Evolutionary conservation across 2,329 filamentous ascomycete species (phyloP).

Genomic region (Aspergillus sp.): DNA sequence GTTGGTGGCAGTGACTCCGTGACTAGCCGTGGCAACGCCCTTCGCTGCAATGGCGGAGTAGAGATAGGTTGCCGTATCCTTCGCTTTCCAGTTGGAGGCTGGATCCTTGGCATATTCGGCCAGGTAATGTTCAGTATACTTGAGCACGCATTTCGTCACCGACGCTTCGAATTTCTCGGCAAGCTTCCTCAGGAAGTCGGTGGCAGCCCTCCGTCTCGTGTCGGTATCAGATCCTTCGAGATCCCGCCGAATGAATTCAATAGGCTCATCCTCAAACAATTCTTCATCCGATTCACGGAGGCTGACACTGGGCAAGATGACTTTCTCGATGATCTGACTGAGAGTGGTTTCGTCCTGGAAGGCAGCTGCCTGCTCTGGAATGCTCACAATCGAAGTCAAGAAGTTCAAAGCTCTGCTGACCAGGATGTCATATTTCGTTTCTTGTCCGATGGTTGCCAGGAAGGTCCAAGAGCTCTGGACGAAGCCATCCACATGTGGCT

Average conservation of each 20-base stretch:
- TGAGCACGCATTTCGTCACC: slow-evolving; percentile 82
- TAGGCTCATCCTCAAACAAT: slow-evolving; percentile 96
- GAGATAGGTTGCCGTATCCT: slow-evolving; percentile 96
- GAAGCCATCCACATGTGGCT: slow-evolving; percentile 74
- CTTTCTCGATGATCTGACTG: slow-evolving; percentile 88
- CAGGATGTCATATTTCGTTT: slow-evolving; percentile 90
- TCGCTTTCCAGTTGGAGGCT: slow-evolving; percentile 82
- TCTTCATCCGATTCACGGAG: slow-evolving; percentile 92
- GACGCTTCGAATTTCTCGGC: slow-evolving; percentile 82
- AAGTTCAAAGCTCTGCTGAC: slow-evolving; percentile 95
- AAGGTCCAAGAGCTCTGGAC: slow-evolving; percentile 89
- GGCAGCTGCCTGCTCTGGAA: slow-evolving; percentile 70
- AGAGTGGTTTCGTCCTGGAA: slow-evolving; percentile 83
- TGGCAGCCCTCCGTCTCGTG: slow-evolving; percentile 85
- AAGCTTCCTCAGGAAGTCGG: slow-evolving; percentile 86
- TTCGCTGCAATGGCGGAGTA: slow-evolving; percentile 94
- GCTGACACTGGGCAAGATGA: slow-evolving; percentile 88
- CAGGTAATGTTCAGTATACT: slow-evolving; percentile 84
- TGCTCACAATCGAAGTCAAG: slow-evolving; percentile 81
- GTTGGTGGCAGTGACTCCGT: slow-evolving; percentile 90
- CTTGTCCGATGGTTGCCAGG: slow-evolving; percentile 77
- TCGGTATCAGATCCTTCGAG: slow-evolving; percentile 95
- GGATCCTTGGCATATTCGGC: slow-evolving; percentile 66
- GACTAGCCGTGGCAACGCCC: slow-evolving; percentile 78
- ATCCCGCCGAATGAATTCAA: slow-evolving; percentile 94